phyloP scores from a whole-genome alignment of 1,139 yeast species.

The Taphrina wiesneri region DNA sequence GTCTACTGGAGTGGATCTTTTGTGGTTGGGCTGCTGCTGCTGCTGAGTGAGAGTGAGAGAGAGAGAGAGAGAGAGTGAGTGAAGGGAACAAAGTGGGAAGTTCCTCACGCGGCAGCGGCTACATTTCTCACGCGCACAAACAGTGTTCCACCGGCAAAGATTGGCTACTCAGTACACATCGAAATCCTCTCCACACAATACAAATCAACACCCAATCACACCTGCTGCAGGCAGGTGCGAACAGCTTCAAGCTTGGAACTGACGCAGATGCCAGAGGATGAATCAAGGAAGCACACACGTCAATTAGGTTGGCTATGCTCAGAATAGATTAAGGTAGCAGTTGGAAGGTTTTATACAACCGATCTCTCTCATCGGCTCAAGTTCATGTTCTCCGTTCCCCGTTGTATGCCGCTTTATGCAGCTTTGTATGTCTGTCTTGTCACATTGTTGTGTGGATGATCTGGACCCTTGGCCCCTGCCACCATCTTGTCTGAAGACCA shows the following conservation, averaged over 20 bases:
- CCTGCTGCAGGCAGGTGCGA: too few relatives aligned
- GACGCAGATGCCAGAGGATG: too few relatives aligned
- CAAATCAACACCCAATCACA: background rate
- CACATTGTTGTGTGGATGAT: constrained; percentile 18
- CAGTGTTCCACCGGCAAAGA: background rate
- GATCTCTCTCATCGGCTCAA: background rate
- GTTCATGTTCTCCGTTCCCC: background rate
- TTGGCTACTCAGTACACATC: too few relatives aligned
- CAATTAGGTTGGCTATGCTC: too few relatives aligned
- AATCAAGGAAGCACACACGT: too few relatives aligned
- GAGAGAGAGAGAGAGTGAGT: background rate
- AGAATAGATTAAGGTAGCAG: background rate
- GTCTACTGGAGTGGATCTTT: background rate
- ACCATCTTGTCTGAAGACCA: constrained; percentile 18
- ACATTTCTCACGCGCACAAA: background rate
- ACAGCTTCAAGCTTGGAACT: too few relatives aligned
- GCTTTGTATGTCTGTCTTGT: background rate
- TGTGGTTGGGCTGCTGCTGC: too few relatives aligned
- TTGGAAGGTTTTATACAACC: background rate
- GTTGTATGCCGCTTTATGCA: background rate
- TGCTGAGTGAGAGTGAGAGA: background rate
- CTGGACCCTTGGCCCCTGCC: constrained; percentile 14
- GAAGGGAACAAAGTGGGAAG: background rate
- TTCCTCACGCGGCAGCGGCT: background rate
- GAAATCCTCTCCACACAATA: too few relatives aligned